Evolutionary conservation across 2,329 filamentous ascomycete genomes (phyloP), one percentile per base, ranked within the genome.

Genomic region (Sporothrix globosa): DNA sequence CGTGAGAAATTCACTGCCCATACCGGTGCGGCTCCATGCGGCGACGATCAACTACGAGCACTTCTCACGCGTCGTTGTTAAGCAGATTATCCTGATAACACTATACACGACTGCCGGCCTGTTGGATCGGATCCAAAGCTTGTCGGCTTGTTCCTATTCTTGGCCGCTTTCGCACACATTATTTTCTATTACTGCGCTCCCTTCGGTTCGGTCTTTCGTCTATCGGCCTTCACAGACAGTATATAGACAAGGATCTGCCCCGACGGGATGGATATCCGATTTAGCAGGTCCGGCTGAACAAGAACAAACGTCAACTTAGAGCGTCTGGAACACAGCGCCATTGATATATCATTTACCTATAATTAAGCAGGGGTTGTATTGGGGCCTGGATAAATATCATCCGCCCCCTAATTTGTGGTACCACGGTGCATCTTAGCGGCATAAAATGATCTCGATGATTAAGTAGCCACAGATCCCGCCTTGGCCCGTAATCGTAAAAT

Each of bases 281-380:
- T 48, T 66, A 66, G 41, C 61, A 66, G 24, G 44, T 19, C 61
- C 44, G 61, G 44, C 61, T 66, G 46, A 66, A 66, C 9, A 41
- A 54, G 9, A 10, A 17, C 13, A 11, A 54, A 65, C 3, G 13
- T 13, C 30, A 19, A n/a, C 52, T 30, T 11, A 48, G 39, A 34
- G 11, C 34, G 21, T 68, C 66, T 68, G 56, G 65, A 68, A 56
- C 50, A 24, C n/a, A 48, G 13, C 50, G 41, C 30, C 39, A 30
- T 41, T 44, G n/a, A 19, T 17, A 34, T 21, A 34, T 39, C 6
- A n/a, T 56, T 10, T 34, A 9, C 34, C 34, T 34, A 30, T 19
- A 58, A 41, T 41, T 60, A 34, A 5, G 34, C 34, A 41, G 19
- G 39, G 56, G 30, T 7, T 34, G 13, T 17, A 30, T 54, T 17